Base-by-base conservation (phyloP, 768 basidiomycete genomes). In the Mycena capillaripes region DNA sequence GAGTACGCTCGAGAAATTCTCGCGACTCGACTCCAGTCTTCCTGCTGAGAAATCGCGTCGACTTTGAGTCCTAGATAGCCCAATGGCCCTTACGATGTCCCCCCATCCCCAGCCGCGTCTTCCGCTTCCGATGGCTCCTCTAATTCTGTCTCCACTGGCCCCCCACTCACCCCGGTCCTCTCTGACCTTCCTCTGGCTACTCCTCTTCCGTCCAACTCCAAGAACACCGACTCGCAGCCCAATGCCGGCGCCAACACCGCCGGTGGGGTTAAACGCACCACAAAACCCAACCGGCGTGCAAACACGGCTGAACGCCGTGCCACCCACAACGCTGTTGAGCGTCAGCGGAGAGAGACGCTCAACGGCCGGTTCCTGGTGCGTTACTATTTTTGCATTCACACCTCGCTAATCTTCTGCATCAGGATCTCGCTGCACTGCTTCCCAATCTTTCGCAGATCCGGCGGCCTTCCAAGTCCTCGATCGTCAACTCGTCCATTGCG, bases 271-370 rank as follows among this genome's bases (percentile, higher is more conserved):
- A 88, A 89, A 71, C 79, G 84, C 69, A 95, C 94, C 80, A 90
- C 94, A 81, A 97, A 97, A 82, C 91, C 95, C 66, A 90, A 89
- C 78, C 89, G 96, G 73, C 91, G 97, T 36, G 97, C 96, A 62
- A 98, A 98, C 84, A 98, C 97, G 55, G 97, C 97, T 63, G 97
- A 98, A 80, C 95, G 97, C 82, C 87, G 97, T 44, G 96, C 96
- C 3, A 97, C 95, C 29, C 97, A 99, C 85, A 99, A 99, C 80
- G 97, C 98, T 30, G 96, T 98, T 66, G 98, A 98, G 85, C 89
- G 98, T 60, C 94, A 95, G 79, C 89, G 97, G 59, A 87, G 97
- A 65, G 97, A 99, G 85, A 97, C 94, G 52, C 85, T 99, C 63
- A 99, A 98, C 80, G 90, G 94, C 63, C 89, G 96, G 69, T 99